Evolutionary conservation across 139 green algal species (phyloP).

Genomic region (Micractinium conductrix): DNA sequence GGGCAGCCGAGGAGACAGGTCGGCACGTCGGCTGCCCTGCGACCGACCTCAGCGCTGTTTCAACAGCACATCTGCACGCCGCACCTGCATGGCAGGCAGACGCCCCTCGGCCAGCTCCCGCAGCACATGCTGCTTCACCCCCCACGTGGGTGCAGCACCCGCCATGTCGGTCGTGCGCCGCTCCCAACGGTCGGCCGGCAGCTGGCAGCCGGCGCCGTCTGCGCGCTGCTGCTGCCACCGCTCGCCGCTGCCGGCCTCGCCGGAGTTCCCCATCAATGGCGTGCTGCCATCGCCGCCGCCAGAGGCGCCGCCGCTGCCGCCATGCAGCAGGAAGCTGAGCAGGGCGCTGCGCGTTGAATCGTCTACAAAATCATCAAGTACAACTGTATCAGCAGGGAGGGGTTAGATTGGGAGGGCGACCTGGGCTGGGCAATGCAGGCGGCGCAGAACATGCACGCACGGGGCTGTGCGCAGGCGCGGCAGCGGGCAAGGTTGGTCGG

Average conservation of each 20-base stretch:
- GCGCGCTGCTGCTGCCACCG: background rate
- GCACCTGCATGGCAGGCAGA: conserved; percentile 53
- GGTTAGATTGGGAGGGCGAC: background rate
- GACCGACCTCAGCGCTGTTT: too few relatives aligned
- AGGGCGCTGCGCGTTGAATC: conserved; percentile 50
- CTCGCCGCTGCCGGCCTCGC: background rate
- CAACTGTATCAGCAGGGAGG: conserved; percentile 33
- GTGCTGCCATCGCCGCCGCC: background rate
- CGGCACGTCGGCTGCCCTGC: background rate
- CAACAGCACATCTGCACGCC: too few relatives aligned
- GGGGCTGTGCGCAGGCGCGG: background rate
- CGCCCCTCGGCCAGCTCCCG: conserved; percentile 37
- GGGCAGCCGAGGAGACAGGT: background rate
- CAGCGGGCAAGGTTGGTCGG: too few relatives aligned
- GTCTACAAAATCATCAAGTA: conserved; percentile 72
- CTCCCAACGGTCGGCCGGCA: conserved; percentile 66
- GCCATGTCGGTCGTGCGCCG: conserved; percentile 65
- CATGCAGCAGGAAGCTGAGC: conserved; percentile 45
- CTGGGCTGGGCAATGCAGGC: too few relatives aligned
- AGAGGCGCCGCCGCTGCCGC: background rate
- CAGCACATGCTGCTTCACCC: conserved; percentile 51
- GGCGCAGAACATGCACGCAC: too few relatives aligned
- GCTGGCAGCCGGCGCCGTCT: background rate
- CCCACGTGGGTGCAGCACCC: conserved; percentile 63
- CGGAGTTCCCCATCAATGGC: background rate